These are phyloP conservation scores for Tetrastigma voinierianum DNA, from an alignment of 164 flowering plant genomes.

Conservation along the genomic window DNA sequence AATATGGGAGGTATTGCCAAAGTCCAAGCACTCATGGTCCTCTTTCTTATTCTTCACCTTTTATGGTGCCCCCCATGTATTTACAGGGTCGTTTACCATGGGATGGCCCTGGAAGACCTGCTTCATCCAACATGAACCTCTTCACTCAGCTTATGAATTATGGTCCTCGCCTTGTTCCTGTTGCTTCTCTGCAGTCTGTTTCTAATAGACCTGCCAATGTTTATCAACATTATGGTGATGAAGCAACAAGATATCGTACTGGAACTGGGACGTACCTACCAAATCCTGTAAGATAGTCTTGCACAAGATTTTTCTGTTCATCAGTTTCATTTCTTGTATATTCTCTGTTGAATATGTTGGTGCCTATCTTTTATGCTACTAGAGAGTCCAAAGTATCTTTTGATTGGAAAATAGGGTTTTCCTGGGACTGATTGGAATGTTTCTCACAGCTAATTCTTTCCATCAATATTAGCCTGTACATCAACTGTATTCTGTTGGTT, in stretches of 20 bases:
- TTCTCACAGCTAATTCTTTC: too few relatives aligned
- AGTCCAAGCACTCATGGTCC: slow-evolving; percentile 47
- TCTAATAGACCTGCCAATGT: slow-evolving; percentile 57
- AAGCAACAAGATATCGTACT: slow-evolving; percentile 83
- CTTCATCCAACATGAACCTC: slow-evolving; percentile 49
- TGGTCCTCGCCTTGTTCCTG: slow-evolving; percentile 70
- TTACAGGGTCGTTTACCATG: slow-evolving; percentile 80
- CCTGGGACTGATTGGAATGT: neutral
- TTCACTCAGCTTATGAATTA: slow-evolving; percentile 61
- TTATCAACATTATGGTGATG: slow-evolving; percentile 72
- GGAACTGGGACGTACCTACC: slow-evolving; percentile 99
- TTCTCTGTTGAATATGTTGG: neutral
- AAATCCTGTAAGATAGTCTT: slow-evolving; percentile 69
- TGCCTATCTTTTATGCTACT: too few relatives aligned
- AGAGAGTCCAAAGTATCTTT: neutral
- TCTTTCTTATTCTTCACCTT: slow-evolving; percentile 59
- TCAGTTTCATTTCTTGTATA: neutral
- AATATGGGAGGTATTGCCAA: slow-evolving; percentile 84
- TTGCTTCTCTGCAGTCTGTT: slow-evolving; percentile 68
- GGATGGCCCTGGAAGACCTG: slow-evolving; percentile 94
- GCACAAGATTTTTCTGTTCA: slow-evolving; percentile 2
- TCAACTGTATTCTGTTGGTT: too few relatives aligned
- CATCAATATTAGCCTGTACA: too few relatives aligned
- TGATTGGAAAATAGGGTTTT: neutral
- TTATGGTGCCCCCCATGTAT: slow-evolving; percentile 71